Conservation (phyloP, 2,329 filamentous ascomycete genomes). For the Aspergillus brunneoviolaceus region DNA sequence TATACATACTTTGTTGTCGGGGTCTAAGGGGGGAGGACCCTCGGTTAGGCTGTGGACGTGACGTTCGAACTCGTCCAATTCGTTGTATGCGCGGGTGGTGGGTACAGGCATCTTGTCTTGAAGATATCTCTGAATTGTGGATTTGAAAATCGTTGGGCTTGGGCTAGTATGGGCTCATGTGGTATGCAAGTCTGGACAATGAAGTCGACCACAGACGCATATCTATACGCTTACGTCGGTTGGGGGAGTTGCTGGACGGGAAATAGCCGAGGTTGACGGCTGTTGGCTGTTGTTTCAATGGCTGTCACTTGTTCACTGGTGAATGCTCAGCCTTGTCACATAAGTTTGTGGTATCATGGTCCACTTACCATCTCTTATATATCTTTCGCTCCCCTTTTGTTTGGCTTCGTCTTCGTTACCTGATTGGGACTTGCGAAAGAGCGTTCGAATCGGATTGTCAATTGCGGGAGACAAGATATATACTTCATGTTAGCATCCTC, state of each 20-base stretch:
- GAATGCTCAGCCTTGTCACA: background rate
- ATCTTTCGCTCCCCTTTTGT: no score
- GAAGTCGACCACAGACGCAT: background rate
- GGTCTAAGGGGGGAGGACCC: background rate
- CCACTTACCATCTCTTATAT: no score
- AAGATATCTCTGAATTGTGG: background rate
- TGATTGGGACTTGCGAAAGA: no score
- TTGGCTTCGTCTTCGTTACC: no score
- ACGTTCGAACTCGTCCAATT: constrained; percentile 34
- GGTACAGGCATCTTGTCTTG: background rate
- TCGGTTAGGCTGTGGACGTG: constrained; percentile 7
- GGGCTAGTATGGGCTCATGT: background rate
- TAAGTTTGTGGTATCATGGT: background rate
- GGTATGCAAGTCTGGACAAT: no score
- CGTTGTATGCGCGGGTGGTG: background rate
- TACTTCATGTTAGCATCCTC: no score
- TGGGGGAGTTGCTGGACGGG: background rate
- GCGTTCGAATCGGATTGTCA: no score
- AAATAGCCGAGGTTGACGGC: constrained; percentile 13
- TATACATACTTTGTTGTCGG: background rate
- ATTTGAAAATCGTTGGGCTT: background rate
- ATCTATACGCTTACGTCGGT: background rate
- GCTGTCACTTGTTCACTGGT: background rate
- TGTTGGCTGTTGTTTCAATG: background rate
- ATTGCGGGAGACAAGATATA: no score